phyloP scores from a whole-genome alignment of 2,329 filamentous ascomycete species.

The Podosphaera aphanis region DNA sequence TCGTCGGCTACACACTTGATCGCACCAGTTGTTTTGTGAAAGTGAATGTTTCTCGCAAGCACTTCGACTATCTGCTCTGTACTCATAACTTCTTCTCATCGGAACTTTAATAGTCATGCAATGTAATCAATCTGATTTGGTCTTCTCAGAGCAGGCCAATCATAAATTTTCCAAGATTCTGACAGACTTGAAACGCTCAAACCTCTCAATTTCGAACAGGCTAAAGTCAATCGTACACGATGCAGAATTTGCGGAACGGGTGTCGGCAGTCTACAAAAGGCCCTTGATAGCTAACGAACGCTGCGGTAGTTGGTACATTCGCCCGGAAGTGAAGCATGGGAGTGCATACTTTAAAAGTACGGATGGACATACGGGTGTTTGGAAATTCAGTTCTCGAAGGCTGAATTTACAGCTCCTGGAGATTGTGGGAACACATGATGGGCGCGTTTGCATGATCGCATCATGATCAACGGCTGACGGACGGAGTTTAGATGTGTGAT shows the following conservation, averaged over 20 bases:
- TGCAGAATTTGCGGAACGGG: conserved; percentile 44
- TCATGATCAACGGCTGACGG: background rate
- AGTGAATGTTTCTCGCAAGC: too few species aligned
- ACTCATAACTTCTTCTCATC: too few species aligned
- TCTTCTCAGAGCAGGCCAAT: conserved; percentile 25
- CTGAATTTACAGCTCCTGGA: conserved; percentile 65
- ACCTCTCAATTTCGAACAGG: conserved; percentile 59
- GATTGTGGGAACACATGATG: conserved; percentile 40
- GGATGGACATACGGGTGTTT: conserved; percentile 76
- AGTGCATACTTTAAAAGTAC: conserved; percentile 96
- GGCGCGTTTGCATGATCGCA: conserved; percentile 23
- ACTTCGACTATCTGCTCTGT: too few species aligned
- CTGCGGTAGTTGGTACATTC: conserved; percentile 89
- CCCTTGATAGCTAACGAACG: conserved; percentile 81
- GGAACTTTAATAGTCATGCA: conserved; percentile 6
- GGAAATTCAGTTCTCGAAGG: conserved; percentile 68
- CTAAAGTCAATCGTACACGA: conserved; percentile 58
- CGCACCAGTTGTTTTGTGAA: too few species aligned
- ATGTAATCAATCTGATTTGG: conserved; percentile 22
- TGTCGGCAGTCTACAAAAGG: conserved; percentile 29
- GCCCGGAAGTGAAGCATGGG: conserved; percentile 35
- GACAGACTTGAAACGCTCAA: conserved; percentile 48
- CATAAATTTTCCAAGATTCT: conserved; percentile 48
- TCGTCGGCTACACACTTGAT: too few species aligned
- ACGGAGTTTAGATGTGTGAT: conserved; percentile 40